These are phyloP conservation scores for Colletotrichum melonis DNA, from an alignment of 2,329 filamentous ascomycete genomes.

Conservation along the genomic window DNA sequence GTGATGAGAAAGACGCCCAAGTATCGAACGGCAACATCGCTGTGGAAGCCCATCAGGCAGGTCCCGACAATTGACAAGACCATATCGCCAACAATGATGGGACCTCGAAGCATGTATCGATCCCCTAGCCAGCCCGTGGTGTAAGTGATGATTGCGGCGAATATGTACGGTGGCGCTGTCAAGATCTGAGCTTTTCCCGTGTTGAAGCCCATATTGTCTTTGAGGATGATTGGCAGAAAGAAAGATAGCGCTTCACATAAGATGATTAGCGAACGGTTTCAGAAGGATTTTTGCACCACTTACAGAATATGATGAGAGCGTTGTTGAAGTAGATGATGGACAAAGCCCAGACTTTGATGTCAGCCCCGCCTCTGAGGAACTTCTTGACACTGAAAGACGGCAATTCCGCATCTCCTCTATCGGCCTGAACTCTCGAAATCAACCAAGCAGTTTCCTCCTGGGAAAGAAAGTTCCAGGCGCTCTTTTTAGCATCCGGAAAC, in stretches of 20 bases:
- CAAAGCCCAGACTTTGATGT: conserved; percentile 77
- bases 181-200: conserved; percentile 60
- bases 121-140: conserved; percentile 74
- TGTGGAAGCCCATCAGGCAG: conserved; percentile 68
- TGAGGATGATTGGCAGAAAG: conserved; percentile 69
- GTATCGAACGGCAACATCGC: conserved; percentile 69
- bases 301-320: conserved; percentile 29
- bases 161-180: conserved; percentile 68
- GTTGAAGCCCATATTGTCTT: conserved; percentile 43
- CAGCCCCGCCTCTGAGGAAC: conserved; percentile 74
- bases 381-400: conserved; percentile 78
- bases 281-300: not conserved
- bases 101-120: conserved; percentile 69
- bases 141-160: conserved; percentile 72
- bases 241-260: conserved; percentile 58
- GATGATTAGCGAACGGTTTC: conserved; percentile 42
- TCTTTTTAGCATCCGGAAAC: conserved; percentile 76
- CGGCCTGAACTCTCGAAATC: conserved; percentile 72
- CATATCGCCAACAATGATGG: conserved; percentile 73
- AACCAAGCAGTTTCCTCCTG: conserved; percentile 75
- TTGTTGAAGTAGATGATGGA: conserved; percentile 53
- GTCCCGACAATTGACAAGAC: conserved; percentile 74
- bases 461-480: conserved; percentile 65
- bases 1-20: conserved; percentile 70
- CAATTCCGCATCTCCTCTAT: conserved; percentile 71